Conservation (phyloP, 1,284 basidiomycete genomes). For the Leccinum subspadiceum region DNA sequence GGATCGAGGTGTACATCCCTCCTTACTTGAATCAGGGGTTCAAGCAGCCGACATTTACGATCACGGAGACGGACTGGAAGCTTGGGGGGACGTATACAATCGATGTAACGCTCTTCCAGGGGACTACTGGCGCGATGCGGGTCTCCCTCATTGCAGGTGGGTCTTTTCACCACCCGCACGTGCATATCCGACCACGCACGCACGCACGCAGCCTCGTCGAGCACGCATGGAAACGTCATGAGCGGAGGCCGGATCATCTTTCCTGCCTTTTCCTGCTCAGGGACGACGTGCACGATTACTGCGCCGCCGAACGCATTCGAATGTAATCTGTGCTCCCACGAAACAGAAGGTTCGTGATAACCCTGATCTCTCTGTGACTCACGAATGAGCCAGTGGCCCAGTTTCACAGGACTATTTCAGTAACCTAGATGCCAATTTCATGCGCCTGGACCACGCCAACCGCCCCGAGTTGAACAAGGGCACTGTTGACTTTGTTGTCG, state of each 20-base stretch:
- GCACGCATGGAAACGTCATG: constrained; percentile 77
- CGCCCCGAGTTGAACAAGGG: too few relatives aligned
- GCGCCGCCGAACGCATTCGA: constrained; percentile 63
- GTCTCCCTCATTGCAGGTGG: constrained; percentile 63
- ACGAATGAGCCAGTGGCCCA: too few relatives aligned
- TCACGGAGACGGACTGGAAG: constrained; percentile 58
- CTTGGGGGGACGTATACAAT: constrained; percentile 53
- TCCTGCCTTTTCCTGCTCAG: constrained; percentile 61
- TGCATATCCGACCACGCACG: background rate
- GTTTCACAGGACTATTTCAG: too few relatives aligned
- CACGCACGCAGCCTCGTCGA: constrained; percentile 55
- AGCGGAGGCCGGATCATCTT: constrained; percentile 63
- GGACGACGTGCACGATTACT: constrained; percentile 61
- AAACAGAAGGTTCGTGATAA: too few relatives aligned
- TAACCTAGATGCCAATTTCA: too few relatives aligned
- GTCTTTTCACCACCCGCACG: background rate
- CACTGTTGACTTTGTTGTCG: too few relatives aligned
- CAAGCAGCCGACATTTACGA: constrained; percentile 55
- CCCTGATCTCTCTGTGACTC: too few relatives aligned
- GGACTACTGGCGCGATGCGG: constrained; percentile 52
- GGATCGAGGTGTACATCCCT: constrained; percentile 74
- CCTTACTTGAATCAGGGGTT: constrained; percentile 66
- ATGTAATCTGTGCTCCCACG: too few relatives aligned
- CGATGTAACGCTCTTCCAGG: constrained; percentile 54
- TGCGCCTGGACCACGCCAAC: too few relatives aligned